A percentile compares a stretch with the other conserved stretches of the same genome.
Conservation (phyloP, 1,139 yeast species). For the Diutina mesorugosa region DNA sequence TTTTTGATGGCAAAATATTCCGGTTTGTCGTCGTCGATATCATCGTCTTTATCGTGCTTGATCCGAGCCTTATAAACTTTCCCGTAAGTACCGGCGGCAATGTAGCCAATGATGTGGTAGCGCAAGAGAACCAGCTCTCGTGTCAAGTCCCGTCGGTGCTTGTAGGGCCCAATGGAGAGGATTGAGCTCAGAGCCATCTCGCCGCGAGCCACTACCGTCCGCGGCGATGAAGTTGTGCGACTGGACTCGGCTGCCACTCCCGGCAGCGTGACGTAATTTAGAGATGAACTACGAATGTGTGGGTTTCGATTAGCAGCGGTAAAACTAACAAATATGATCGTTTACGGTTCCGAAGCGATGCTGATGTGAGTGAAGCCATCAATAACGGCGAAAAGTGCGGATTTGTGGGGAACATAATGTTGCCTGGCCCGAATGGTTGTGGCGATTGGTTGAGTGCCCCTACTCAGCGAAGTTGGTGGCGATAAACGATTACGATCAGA, state of each 20-base stretch:
- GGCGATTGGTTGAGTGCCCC: too few species aligned
- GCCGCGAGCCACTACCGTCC: neutral
- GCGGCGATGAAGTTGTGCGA: neutral
- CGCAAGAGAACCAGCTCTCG: conserved; percentile 65
- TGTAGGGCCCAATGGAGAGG: conserved; percentile 61
- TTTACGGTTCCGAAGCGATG: neutral
- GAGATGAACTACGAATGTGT: too few species aligned
- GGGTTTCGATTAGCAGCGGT: too few species aligned
- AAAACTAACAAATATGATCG: too few species aligned
- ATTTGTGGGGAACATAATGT: neutral
- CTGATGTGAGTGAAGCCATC: neutral
- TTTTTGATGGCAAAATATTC: conserved; percentile 76
- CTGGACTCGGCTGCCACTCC: neutral
- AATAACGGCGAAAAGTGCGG: neutral
- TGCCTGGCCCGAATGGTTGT: too few species aligned
- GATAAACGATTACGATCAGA: too few species aligned
- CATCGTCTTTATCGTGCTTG: conserved; percentile 3
- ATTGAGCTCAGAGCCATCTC: conserved; percentile 55
- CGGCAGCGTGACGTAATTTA: neutral
- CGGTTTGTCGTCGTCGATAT: conserved; percentile 5
- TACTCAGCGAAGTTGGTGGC: too few species aligned
- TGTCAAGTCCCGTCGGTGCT: conserved; percentile 56
- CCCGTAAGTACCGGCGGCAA: conserved; percentile 98
- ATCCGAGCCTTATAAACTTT: conserved; percentile 80
- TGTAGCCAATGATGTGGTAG: conserved; percentile 84